phyloP scores from a whole-genome alignment of 306 rosid genomes.

The Cicer yamashitae region DNA sequence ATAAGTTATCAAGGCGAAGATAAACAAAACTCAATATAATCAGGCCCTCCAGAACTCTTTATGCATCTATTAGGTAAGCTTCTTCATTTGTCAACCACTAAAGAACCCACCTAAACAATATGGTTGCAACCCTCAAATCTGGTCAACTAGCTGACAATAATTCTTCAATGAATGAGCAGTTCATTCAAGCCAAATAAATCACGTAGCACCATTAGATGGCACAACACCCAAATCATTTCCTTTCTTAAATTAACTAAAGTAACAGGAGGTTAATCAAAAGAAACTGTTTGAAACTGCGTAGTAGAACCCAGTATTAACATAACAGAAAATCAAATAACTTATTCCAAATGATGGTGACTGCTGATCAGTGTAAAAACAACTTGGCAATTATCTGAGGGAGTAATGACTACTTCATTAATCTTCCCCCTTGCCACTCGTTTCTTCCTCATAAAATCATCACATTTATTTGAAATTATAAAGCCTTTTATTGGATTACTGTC shows the following conservation, averaged over 20 bases:
- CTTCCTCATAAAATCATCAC: background rate
- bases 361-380: conserved; percentile 1
- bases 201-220: background rate
- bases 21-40: background rate
- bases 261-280: conserved; percentile 13
- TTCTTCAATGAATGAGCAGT: conserved; percentile 2
- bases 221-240: background rate
- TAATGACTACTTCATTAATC: conserved; percentile 7
- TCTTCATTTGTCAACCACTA: background rate
- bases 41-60: conserved; percentile 1
- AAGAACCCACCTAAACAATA: background rate
- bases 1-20: background rate
- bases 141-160: background rate
- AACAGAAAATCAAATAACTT: conserved; percentile 15
- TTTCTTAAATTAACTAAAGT: conserved; percentile 4
- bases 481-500: conserved; percentile 14
- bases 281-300: background rate
- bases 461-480: conserved; percentile 9
- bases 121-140: conserved; percentile 7
- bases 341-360: conserved; percentile 8
- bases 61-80: background rate
- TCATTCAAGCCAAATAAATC: conserved; percentile 7
- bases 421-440: background rate
- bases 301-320: conserved; percentile 10
- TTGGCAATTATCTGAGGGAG: conserved; percentile 29